Conservation (phyloP, 352 stramenopile genomes). For the Aphanomyces euteiches region DNA sequence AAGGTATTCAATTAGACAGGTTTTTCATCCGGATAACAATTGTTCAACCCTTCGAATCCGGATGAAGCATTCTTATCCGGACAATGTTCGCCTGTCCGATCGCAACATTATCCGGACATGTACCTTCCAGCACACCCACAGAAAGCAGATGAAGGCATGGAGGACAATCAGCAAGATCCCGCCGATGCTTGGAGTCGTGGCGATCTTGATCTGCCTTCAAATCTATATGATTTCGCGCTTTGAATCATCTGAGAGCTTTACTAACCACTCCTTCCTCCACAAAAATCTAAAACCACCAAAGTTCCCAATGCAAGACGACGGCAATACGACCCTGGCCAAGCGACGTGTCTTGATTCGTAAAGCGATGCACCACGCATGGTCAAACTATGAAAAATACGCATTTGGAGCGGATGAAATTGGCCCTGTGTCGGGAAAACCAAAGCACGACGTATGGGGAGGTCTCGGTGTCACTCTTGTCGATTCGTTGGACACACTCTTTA, state of each 20-base stretch:
- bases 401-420: conserved; percentile 95
- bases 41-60: no score
- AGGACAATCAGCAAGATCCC: neutral
- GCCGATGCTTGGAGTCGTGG: neutral
- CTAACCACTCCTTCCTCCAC: neutral
- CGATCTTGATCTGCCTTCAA: neutral
- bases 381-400: conserved; percentile 90
- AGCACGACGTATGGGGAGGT: conserved; percentile 84
- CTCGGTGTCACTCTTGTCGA: conserved; percentile 92
- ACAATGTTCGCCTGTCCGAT: no score
- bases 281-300: no score
- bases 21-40: no score
- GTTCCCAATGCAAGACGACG: neutral
- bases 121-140: no score
- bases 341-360: conserved; percentile 46
- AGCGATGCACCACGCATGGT: conserved; percentile 78
- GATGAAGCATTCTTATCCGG: no score
- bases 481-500: conserved; percentile 94
- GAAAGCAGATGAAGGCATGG: no score
- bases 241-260: neutral
- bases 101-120: no score
- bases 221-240: conserved; percentile 19
- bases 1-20: no score
- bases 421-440: conserved; percentile 58
- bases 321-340: conserved; percentile 18